Percentiles rank a stretch among this genome's conserved stretches.
These are phyloP conservation scores for Oryza glumipatula DNA, from an alignment of 176 grass and related monocot species.

Conservation along the genomic window DNA sequence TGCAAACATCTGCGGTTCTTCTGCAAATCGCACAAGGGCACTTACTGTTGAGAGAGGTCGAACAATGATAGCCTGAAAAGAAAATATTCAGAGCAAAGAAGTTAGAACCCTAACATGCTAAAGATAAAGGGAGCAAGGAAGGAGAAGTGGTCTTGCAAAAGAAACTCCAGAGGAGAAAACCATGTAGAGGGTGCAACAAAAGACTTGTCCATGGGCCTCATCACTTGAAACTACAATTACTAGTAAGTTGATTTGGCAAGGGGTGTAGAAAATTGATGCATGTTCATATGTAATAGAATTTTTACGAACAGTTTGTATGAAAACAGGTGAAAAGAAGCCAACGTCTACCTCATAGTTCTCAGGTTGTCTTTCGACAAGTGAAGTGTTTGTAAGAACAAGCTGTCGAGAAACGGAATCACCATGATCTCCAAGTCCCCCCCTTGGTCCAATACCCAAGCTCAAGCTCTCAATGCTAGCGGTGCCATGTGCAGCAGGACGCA, in stretches of 20 bases:
- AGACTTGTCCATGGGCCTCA: constrained; percentile 10
- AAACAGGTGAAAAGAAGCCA: background rate
- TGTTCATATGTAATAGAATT: constrained; percentile 14
- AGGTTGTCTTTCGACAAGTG: constrained; percentile 92
- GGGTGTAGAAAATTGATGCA: background rate
- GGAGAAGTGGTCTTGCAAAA: constrained; percentile 22
- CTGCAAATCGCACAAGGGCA: constrained; percentile 92
- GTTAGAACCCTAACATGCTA: constrained; percentile 35
- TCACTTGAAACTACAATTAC: constrained; percentile 14
- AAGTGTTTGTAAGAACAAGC: constrained; percentile 89
- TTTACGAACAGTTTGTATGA: constrained; percentile 10
- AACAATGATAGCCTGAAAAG: constrained; percentile 84
- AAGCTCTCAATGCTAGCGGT: constrained; percentile 83
- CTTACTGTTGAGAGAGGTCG: constrained; percentile 79
- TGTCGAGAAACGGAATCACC: constrained; percentile 95
- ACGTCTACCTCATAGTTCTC: constrained; percentile 87
- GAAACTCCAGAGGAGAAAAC: constrained; percentile 10
- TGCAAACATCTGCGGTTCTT: constrained; percentile 99
- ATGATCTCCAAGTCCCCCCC: constrained; percentile 95
- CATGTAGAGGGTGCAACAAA: background rate
- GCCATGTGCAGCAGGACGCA: constrained; percentile 86
- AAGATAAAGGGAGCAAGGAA: background rate
- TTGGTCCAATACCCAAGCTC: constrained; percentile 85
- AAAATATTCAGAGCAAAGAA: constrained; percentile 25
- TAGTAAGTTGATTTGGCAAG: constrained; percentile 16